Evolutionary conservation across 768 basidiomycete species (phyloP), one percentile per base, ranked within the genome.

Genomic region (Punctularia strigosozonata): DNA sequence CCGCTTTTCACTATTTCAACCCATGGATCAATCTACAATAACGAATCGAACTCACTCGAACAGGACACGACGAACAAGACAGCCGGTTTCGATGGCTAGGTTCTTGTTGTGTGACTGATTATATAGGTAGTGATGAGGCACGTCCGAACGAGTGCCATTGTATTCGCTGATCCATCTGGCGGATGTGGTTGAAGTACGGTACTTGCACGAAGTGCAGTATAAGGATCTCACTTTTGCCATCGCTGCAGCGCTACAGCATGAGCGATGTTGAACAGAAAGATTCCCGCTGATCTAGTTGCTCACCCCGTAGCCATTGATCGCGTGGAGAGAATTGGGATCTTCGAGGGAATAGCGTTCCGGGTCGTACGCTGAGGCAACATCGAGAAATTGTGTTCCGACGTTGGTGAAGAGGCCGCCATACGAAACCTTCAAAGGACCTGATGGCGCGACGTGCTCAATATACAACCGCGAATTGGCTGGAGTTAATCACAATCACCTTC

Each of bases 131-230:
- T 53, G 23, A n/a, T 66, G 67, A 5, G 78, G 62, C 0, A 66
- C 49, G 48, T 80, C 77, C 0, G 76, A 77, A 17, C 79, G 69
- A 31, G 46, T 60, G 19, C 79, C 78, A 3, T 65, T 73, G 14
- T 55, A 50, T 2, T 48, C 53, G 42, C 73, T 61, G n/a, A 81
- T 60, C 49, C 73, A 82, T 47, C 79, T 83, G 31, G n/a, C n/a
- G n/a, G n/a, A n/a, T n/a, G n/a, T n/a, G 6, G n/a, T n/a, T n/a
- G 44, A 5, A 5, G 6, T 25, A n/a, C 18, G 33, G 17, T 15
- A 22, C 21, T 26, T 13, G 21, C 14, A 5, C 31, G 4, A 10
- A n/a, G 8, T 33, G 2, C 18, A 13, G 6, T 15, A 18, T 13
- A 38, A 24, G 38, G n/a, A n/a, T n/a, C n/a, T n/a, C n/a, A n/a